Conservation (phyloP, 805 yeast genomes). For the Wickerhamiella brachini region DNA sequence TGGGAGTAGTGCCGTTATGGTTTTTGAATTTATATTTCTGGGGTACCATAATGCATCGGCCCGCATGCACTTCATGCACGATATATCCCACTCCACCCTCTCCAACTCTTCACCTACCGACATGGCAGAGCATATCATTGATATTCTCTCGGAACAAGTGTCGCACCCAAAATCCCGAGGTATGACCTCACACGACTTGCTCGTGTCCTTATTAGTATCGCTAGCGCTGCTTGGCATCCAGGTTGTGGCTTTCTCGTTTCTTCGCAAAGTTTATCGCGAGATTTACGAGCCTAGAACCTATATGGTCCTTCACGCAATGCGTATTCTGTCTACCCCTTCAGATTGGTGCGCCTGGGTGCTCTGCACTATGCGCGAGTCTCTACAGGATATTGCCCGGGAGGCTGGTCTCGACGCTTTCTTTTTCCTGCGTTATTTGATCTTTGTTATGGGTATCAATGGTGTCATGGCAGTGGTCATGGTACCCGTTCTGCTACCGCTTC, state of each 20-base stretch:
- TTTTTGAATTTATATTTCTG: not conserved
- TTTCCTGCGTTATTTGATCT: conserved; percentile 46
- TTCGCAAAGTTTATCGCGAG: conserved; percentile 24
- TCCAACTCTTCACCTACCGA: not conserved
- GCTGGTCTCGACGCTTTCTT: conserved; percentile 67
- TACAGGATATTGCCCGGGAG: conserved; percentile 30
- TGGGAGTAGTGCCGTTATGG: not conserved
- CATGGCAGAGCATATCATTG: conserved; percentile 12
- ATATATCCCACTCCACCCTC: not conserved
- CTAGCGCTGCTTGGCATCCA: conserved; percentile 41
- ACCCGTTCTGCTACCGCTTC: conserved; percentile 52
- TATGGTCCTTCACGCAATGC: conserved; percentile 30
- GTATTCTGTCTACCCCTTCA: conserved; percentile 20
- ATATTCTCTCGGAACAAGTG: conserved; percentile 11
- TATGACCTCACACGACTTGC: conserved; percentile 12
- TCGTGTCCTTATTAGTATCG: conserved; percentile 29
- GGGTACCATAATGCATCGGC: not conserved
- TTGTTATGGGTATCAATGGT: conserved; percentile 38
- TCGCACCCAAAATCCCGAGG: conserved; percentile 7
- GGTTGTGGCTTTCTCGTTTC: conserved; percentile 24
- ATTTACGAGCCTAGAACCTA: conserved; percentile 45
- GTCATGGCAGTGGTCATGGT: conserved; percentile 41
- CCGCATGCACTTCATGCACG: not conserved
- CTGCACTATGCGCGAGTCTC: conserved; percentile 29
- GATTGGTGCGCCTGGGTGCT: conserved; percentile 45